These are phyloP conservation scores for Abelmoschus esculentus DNA, from an alignment of 345 rosid genomes.

Conservation along the genomic window DNA sequence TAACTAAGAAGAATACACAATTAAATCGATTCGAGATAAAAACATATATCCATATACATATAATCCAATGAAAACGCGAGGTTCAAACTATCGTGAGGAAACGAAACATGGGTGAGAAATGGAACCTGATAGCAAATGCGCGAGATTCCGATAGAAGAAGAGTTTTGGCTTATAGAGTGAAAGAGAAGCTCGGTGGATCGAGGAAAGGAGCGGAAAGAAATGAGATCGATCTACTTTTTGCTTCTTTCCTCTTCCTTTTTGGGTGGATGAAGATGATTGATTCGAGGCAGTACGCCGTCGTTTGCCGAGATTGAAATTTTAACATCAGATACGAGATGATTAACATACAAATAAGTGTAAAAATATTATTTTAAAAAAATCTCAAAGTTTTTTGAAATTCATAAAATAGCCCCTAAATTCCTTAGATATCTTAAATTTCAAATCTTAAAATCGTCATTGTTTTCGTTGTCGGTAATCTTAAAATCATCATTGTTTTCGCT, in stretches of 20 bases:
- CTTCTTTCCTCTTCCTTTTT: not conserved
- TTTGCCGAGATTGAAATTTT: too few relatives aligned
- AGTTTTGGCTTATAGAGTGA: not conserved
- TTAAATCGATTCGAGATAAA: not conserved
- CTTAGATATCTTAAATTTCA: too few relatives aligned
- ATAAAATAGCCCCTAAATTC: too few relatives aligned
- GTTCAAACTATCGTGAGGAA: not conserved
- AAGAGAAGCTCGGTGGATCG: not conserved
- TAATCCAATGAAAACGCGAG: not conserved
- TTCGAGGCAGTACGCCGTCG: too few relatives aligned
- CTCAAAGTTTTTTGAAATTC: too few relatives aligned
- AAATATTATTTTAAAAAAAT: too few relatives aligned
- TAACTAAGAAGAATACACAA: not conserved
- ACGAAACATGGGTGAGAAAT: not conserved
- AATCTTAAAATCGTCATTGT: too few relatives aligned
- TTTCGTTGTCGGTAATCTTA: too few relatives aligned
- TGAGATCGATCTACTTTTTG: not conserved
- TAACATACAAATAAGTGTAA: too few relatives aligned
- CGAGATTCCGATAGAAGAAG: not conserved
- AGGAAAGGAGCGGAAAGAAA: not conserved
- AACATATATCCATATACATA: not conserved
- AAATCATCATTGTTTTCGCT: too few relatives aligned
- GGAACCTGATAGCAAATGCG: not conserved
- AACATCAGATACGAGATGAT: too few relatives aligned
- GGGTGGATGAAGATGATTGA: too few relatives aligned